Evolutionary conservation across 768 basidiomycete species (phyloP), one percentile per base, ranked within the genome.

Genomic region (Auricularia sp.): DNA sequence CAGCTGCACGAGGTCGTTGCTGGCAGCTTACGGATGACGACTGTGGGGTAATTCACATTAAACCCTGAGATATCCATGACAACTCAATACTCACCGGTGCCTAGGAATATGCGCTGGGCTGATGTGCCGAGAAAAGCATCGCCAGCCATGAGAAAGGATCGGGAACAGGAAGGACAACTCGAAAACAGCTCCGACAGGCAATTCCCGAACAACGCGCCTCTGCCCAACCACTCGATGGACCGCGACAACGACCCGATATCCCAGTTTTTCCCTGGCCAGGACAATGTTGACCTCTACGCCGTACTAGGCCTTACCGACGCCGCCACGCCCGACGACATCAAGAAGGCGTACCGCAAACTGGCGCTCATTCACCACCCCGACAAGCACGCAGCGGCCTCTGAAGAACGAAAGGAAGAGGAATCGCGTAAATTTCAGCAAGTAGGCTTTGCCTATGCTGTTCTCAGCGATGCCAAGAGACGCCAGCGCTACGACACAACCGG

Each of bases 381-480:
- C 78, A 98, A 97, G 72, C 90, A 93, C 69, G 76, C 84, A 53
- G 75, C 78, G 6, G 79, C 86, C 34, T 77, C 75, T 60, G 86
- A 86, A 23, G 78, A 77, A 36, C 83, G 83, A 33, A 87, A 85
- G 73, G 81, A 84, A 39, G 81, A 84, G 67, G 86, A 89, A 70
- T 85, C 83, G n/a, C 79, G 75, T 67, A 88, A 88, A 74, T 96
- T 98, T 72, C 92, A 93, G 69, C 92, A 94, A 71, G 83, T 98
- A 68, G 93, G 96, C 0, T 98, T 95, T 71, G 92, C 96, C 10
- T 99, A 97, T 74, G 81, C 91, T 1, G 86, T 98, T 0, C 79
- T 98, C 35, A 81, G 87, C 63, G 94, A 98, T 68, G 85, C 85
- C 65, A 86, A 83, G 71, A 76, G 87, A 68, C 83, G 87, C 71